Evolutionary conservation across 2,329 filamentous ascomycete genomes (phyloP), one percentile per base, ranked within the genome.

Genomic region (Arthroderma sp.): DNA sequence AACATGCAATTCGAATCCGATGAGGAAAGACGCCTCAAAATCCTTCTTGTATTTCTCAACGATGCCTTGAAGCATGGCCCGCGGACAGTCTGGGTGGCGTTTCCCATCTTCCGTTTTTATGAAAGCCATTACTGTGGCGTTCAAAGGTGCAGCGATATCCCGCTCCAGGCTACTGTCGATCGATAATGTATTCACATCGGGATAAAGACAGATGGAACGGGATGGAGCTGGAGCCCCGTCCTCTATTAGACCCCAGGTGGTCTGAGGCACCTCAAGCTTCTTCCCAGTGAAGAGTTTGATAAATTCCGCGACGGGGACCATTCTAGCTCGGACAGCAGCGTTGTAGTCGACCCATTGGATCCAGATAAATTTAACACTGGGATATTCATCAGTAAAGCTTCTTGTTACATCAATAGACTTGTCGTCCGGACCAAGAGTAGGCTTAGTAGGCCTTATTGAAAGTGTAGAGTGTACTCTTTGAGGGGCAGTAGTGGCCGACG

Each of bases 1-100:
- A 6, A 91, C 75, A 61, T 93, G 86, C 36, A 93, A 77, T 60
- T 94, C 86, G 52, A 91, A 93, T 0, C 86, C 86, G 10, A 86
- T 62, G 0, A 80, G 68, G 40, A 87, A 77, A 3, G 69, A 62
- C 2, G 86, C 66, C 1, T 70, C 68, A 33, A 70, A 62, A 4
- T 75, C 66, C 1, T 62, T 53, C 7, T 70, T 64, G 0, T 82
- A 73, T 4, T 65, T 62, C 0, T 71, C 65, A 1, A 81, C 56
- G 0, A 78, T 67, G 3, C 62, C 67, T 44, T 75, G 66, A 44
- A 93, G 66, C 45, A 80, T 58, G 36, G 77, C 68, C 44, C 84
- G 73, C 1, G 86, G 84, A 53, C 85, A 93, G 0, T 79, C 63
- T 6, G 60, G 49, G 1, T 77, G 66, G 0, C 63, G 58, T 0